Conservation (phyloP, 257 asterid species). For the Salvia rosmarinus region DNA sequence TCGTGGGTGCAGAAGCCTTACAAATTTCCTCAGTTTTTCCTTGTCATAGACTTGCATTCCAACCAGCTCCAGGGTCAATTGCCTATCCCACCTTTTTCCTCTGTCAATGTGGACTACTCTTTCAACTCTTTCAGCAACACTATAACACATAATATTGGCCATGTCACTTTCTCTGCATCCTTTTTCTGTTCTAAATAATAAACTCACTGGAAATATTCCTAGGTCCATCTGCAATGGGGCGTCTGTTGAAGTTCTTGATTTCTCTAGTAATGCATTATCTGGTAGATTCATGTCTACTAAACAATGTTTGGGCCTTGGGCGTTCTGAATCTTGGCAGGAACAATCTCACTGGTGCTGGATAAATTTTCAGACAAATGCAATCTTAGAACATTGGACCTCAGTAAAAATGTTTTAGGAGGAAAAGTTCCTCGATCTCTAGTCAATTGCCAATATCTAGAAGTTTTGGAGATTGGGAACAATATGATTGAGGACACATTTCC, state of each 20-base stretch:
- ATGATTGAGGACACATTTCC: slow-evolving; percentile 43
- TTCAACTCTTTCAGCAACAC: slow-evolving; percentile 36
- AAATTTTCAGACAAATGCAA: slow-evolving; percentile 35
- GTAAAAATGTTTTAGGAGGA: slow-evolving; percentile 42
- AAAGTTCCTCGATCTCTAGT: slow-evolving; percentile 43
- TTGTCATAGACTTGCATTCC: slow-evolving; percentile 40
- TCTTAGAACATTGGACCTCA: slow-evolving; percentile 46
- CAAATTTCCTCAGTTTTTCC: neutral
- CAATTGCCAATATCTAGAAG: slow-evolving; percentile 44
- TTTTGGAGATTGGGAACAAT: slow-evolving; percentile 48
- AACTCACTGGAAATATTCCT: neutral
- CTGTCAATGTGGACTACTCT: slow-evolving; percentile 49
- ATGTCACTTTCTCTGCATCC: slow-evolving; percentile 12
- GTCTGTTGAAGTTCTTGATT: slow-evolving; percentile 48
- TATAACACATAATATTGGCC: slow-evolving; percentile 38
- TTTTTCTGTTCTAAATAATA: neutral
- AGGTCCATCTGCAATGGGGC: slow-evolving; percentile 38
- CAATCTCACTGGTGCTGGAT: slow-evolving; percentile 38
- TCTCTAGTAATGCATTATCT: slow-evolving; percentile 40
- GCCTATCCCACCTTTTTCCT: slow-evolving; percentile 39
- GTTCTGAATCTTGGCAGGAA: slow-evolving; percentile 49
- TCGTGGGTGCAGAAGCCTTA: slow-evolving; percentile 41
- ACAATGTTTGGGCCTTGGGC: slow-evolving; percentile 17
- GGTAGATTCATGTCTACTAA: slow-evolving; percentile 44
- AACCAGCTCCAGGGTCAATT: slow-evolving; percentile 44